phyloP scores from a whole-genome alignment of 2,329 filamentous ascomycete species.

The Aspergillus novofumigatus region DNA sequence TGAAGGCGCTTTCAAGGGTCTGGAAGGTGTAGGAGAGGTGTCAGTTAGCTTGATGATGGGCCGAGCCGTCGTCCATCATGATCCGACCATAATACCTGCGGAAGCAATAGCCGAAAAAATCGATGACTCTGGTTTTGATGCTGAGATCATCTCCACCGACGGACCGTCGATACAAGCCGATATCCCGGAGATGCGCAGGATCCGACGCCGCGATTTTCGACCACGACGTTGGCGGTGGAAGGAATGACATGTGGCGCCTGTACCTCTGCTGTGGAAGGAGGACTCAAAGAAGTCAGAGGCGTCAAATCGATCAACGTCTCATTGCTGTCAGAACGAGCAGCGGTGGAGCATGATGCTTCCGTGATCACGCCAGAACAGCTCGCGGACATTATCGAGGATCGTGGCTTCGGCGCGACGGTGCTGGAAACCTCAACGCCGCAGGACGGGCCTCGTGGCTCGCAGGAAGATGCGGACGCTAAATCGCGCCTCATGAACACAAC shows the following conservation, averaged over 20 bases:
- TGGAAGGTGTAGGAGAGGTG: conserved; percentile 77
- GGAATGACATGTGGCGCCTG: conserved; percentile 93
- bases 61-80: conserved; percentile 88
- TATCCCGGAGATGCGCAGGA: conserved; percentile 31
- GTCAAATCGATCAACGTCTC: conserved; percentile 77
- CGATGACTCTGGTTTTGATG: conserved; percentile 88
- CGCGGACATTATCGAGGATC: conserved; percentile 58
- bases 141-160: conserved; percentile 79
- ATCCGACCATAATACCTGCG: conserved; percentile 68
- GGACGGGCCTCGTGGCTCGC: conserved; percentile 29
- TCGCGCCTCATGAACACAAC: conserved; percentile 64
- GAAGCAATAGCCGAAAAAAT: conserved; percentile 79
- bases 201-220: conserved; percentile 41
- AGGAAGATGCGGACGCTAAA: conserved; percentile 30
- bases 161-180: conserved; percentile 53
- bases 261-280: conserved; percentile 78
- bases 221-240: conserved; percentile 72
- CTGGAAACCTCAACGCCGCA: conserved; percentile 60
- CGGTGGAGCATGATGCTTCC: conserved; percentile 71
- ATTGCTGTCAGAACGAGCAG: conserved; percentile 76
- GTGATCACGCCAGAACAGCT: conserved; percentile 51
- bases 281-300: conserved; percentile 69
- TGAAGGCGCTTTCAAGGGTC: conserved; percentile 79
- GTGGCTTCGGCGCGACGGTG: conserved; percentile 77
- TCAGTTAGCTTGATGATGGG: conserved; percentile 94